Evolutionary conservation across 768 basidiomycete genomes (phyloP).

Genomic region (Austroboletus festivus): DNA sequence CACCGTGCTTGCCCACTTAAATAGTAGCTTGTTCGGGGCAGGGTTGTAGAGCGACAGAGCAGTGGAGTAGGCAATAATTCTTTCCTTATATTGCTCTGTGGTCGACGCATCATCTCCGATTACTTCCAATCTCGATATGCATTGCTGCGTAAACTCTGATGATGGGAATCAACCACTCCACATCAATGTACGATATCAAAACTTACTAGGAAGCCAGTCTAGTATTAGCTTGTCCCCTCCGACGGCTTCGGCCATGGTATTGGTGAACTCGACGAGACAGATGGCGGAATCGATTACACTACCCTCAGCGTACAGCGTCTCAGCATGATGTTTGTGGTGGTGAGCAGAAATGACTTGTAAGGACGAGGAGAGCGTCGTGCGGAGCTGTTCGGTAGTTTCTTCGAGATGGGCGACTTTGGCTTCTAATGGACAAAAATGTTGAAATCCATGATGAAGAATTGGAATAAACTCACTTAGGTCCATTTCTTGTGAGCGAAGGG

Average conservation of each 20-base stretch:
- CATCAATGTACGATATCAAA: accelerated
- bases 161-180: neutral
- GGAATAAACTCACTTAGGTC: no score
- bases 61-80: neutral
- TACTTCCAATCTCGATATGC: neutral
- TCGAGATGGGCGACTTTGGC: no score
- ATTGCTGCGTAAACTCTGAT: slow-evolving; percentile 5
- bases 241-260: neutral
- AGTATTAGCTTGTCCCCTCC: neutral
- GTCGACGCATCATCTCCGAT: neutral
- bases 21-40: neutral
- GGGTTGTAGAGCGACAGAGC: neutral
- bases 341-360: no score
- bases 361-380: no score
- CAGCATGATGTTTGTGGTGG: no score
- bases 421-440: no score
- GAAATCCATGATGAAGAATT: no score
- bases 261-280: neutral
- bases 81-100: neutral
- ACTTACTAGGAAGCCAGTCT: neutral
- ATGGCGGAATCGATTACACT: neutral
- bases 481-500: no score
- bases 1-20: neutral
- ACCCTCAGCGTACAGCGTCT: neutral
- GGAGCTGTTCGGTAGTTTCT: no score